Percentiles rank a stretch among this genome's conserved stretches.
Evolutionary conservation across 225 moss, liverwort and hornwort species (phyloP).

Genomic region (Rhytidiadelphus loreus): DNA sequence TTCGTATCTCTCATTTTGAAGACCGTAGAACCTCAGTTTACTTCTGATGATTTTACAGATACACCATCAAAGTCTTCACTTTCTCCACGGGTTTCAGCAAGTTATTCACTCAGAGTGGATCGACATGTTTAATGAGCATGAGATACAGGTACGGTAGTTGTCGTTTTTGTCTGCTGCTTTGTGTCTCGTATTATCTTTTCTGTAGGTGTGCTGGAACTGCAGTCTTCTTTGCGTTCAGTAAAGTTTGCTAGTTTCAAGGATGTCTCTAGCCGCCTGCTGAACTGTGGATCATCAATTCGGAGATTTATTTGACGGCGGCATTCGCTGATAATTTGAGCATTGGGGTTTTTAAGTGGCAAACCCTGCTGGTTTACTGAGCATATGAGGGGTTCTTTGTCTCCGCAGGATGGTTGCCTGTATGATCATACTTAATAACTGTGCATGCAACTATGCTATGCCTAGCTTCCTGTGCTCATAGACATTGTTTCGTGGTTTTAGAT

Average conservation of each 20-base stretch:
- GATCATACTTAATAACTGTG: neutral
- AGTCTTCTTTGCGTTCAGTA: neutral
- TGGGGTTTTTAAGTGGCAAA: neutral
- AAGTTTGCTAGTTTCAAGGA: neutral
- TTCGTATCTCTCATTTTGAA: neutral
- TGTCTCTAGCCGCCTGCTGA: neutral
- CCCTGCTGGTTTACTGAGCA: neutral
- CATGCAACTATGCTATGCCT: neutral
- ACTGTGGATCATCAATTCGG: neutral
- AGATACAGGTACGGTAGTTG: constrained; percentile 63
- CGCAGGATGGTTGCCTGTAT: neutral
- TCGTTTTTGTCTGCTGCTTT: neutral
- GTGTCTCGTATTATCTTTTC: neutral
- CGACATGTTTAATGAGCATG: constrained; percentile 99
- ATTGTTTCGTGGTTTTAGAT: constrained; percentile 36
- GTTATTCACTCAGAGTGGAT: constrained; percentile 93
- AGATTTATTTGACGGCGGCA: neutral
- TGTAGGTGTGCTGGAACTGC: neutral
- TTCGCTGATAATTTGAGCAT: neutral
- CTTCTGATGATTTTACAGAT: constrained; percentile 36
- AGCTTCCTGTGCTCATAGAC: constrained; percentile 6
- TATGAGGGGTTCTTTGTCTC: neutral
- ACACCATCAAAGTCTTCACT: constrained; percentile 66
- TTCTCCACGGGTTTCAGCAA: constrained; percentile 89
- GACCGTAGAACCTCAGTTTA: neutral